Base-by-base conservation (phyloP, 2,329 filamentous ascomycete species). In the Chrysoporthe cubensis region DNA sequence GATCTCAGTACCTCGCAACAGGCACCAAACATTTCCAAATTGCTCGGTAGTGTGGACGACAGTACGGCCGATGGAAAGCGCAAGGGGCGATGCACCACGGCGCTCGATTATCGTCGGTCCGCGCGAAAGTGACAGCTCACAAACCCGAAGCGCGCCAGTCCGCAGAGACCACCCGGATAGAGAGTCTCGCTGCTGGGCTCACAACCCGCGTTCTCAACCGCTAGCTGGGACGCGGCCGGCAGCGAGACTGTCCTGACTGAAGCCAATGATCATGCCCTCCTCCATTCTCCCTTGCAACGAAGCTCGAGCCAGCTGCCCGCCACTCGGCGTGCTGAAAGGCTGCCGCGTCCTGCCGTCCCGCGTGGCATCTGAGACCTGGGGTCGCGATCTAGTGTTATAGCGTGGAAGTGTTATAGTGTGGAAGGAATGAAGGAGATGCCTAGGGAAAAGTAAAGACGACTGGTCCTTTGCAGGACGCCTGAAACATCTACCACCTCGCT, bases 51-150 rank as follows among this genome's bases (percentile, higher is more conserved):
- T 26, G 26, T 26, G 26, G 26, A 26, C 26, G 26, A 26, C 21
- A 52, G 48, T 11, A 50, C 26, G 21, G 26, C 21, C 16, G 44
- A n/a, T 52, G 21, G 48, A 21, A 52, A 32, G 48, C 21, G 48
- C 48, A 26, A 4, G 50, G 21, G 9, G 50, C 32, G 11, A 16
- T 54, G 54, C 34, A 40, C 34, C 34, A n/a, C 54, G 18, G 18
- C 42, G 44, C 8, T 26, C 16, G 44, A 34, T 62, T 26, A n/a
- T 26, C 14, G 32, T 37, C 26, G 32, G 44, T n/a, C 32, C 26
- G 26, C 16, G 32, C 46, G 4, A 61, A 67, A 60, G 43, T 67
- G 66, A 67, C 62, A 67, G 50, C 62, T 67, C 66, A 67, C 62
- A 67, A 64, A 16, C 16, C 26, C 52, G 52, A 64, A 13, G 18